A percentile compares a stretch with the other conserved stretches of the same genome.
Conservation (phyloP, 192 early-diverging fungal species). For the Coemansia sp. region DNA sequence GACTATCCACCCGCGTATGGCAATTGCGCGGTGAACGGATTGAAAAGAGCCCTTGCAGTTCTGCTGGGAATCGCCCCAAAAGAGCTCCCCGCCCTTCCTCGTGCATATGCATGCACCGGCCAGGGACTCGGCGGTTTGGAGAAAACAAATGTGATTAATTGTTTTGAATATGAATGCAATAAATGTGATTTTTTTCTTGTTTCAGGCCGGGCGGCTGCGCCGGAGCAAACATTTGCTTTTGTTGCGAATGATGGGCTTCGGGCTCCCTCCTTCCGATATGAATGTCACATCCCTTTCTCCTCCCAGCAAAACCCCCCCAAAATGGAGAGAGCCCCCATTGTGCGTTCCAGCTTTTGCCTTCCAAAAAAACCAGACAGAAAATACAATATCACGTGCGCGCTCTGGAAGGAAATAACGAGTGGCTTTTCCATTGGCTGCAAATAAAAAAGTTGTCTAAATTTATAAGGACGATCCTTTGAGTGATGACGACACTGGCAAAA, state of each 20-base stretch:
- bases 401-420: background rate
- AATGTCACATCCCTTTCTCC: background rate
- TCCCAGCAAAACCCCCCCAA: background rate
- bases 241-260: no score
- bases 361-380: background rate
- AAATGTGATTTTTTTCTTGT: background rate
- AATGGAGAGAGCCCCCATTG: background rate
- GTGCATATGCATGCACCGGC: background rate
- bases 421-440: background rate
- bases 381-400: background rate
- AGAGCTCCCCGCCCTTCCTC: no score
- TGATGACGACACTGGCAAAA: background rate
- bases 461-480: background rate
- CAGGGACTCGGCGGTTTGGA: background rate
- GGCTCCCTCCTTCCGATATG: no score
- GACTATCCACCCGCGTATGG: no score
- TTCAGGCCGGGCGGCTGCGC: no score
- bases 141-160: background rate
- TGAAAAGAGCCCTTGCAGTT: background rate
- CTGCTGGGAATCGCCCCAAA: no score
- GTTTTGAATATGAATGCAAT: background rate
- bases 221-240: no score
- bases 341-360: background rate
- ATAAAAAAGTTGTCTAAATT: background rate
- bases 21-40: background rate